Evolutionary conservation across 768 basidiomycete genomes (phyloP).

Genomic region (Solioccasus polychromus): DNA sequence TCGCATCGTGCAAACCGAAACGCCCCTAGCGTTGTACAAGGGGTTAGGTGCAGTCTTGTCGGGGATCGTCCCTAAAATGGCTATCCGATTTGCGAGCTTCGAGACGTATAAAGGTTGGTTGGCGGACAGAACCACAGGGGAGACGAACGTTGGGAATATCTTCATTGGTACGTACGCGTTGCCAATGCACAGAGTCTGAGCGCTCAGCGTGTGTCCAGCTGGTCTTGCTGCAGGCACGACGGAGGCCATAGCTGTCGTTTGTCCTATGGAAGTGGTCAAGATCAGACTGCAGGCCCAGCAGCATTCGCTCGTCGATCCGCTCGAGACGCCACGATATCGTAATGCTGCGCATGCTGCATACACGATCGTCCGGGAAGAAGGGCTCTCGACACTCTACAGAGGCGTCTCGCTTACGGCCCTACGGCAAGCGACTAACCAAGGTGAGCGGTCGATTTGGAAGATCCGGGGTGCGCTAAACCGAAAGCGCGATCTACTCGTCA

Average conservation of each 20-base stretch:
- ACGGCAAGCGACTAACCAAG: conserved; percentile 97
- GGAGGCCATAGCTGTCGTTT: conserved; percentile 92
- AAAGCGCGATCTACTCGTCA: conserved; percentile 20
- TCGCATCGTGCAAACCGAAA: conserved; percentile 86
- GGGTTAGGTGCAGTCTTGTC: conserved; percentile 94
- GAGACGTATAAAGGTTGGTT: conserved; percentile 90
- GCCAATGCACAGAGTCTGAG: neutral
- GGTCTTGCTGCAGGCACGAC: conserved; percentile 95
- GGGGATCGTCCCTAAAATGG: conserved; percentile 99
- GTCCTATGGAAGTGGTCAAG: conserved; percentile 99
- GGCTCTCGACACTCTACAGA: conserved; percentile 78
- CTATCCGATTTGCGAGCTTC: conserved; percentile 96
- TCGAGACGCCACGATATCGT: conserved; percentile 90
- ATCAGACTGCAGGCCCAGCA: conserved; percentile 97
- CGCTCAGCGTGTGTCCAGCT: conserved; percentile 46
- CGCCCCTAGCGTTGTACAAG: conserved; percentile 95
- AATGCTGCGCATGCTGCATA: conserved; percentile 97
- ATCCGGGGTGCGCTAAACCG: neutral
- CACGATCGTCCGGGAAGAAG: conserved; percentile 92
- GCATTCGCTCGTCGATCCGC: conserved; percentile 93
- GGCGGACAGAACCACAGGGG: conserved; percentile 71
- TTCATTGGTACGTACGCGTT: conserved; percentile 70
- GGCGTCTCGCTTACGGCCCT: conserved; percentile 93
- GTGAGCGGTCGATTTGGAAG: conserved; percentile 36
- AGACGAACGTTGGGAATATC: conserved; percentile 73